Evolutionary conservation across 768 basidiomycete species (phyloP).

Genomic region (Agrocybe pediades): DNA sequence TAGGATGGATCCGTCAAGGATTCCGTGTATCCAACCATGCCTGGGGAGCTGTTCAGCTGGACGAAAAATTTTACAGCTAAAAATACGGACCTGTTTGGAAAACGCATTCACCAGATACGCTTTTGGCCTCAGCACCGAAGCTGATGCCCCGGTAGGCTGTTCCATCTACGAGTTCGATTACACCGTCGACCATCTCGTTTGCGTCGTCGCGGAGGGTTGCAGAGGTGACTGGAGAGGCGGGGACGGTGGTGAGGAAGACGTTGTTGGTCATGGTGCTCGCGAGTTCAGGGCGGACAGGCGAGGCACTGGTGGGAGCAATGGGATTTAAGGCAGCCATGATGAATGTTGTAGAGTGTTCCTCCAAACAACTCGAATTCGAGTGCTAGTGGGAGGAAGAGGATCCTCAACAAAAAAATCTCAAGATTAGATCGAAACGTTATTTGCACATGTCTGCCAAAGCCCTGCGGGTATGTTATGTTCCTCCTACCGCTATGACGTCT

Average conservation of each 20-base stretch:
- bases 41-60: slow-evolving; percentile 42
- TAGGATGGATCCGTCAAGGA: slow-evolving; percentile 98
- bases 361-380: slow-evolving; percentile 37
- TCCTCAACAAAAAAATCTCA: slow-evolving; percentile 35
- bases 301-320: slow-evolving; percentile 28
- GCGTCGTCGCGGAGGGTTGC: slow-evolving; percentile 29
- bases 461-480: slow-evolving; percentile 10
- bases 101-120: slow-evolving; percentile 96
- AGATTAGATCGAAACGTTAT: slow-evolving; percentile 39
- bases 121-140: slow-evolving; percentile 91
- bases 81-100: slow-evolving; percentile 90
- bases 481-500: background rate
- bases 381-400: slow-evolving; percentile 59
- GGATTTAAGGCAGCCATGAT: slow-evolving; percentile 19
- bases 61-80: background rate
- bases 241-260: slow-evolving; percentile 28
- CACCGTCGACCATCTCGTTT: slow-evolving; percentile 49
- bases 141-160: slow-evolving; percentile 86
- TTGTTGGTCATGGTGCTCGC: slow-evolving; percentile 41
- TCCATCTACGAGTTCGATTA: slow-evolving; percentile 91
- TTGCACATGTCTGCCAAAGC: slow-evolving; percentile 34
- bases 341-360: slow-evolving; percentile 38
- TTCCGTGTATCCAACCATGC: slow-evolving; percentile 99
- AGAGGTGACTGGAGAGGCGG: slow-evolving; percentile 38
- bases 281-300: slow-evolving; percentile 46